Evolutionary conservation across 176 grass and related monocot genomes (phyloP).

Genomic region (Oryza punctata): DNA sequence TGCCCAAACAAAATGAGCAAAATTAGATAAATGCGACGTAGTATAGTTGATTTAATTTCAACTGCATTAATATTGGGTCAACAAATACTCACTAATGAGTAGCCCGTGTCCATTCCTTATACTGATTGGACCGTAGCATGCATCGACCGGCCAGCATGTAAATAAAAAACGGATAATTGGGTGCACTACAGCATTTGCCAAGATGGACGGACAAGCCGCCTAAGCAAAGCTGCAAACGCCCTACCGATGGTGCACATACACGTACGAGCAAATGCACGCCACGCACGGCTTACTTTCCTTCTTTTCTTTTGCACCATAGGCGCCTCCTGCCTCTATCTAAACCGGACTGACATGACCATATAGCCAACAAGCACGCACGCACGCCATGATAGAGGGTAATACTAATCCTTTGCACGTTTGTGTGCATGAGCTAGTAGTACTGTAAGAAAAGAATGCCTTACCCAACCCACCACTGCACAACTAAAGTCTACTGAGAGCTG

Average conservation of each 20-base stretch:
- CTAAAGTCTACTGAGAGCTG: neutral
- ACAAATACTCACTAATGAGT: neutral
- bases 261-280: neutral
- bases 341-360: neutral
- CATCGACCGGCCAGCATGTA: neutral
- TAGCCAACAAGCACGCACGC: neutral
- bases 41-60: neutral
- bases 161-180: neutral
- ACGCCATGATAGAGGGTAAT: neutral
- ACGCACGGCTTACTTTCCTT: neutral
- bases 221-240: neutral
- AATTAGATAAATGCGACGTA: no score
- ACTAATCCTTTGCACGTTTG: neutral
- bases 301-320: neutral
- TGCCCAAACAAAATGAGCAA: no score
- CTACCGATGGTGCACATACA: neutral
- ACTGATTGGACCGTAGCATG: neutral
- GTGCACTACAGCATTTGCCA: neutral
- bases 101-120: neutral
- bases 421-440: slow-evolving; percentile 4
- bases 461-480: slow-evolving; percentile 32
- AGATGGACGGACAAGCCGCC: neutral
- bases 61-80: neutral
- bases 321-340: neutral
- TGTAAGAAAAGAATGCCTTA: slow-evolving; percentile 36